Evolutionary conservation across 2,329 filamentous ascomycete species (phyloP), one percentile per base, ranked within the genome.

Genomic region (Lasiodiplodia theobromae): DNA sequence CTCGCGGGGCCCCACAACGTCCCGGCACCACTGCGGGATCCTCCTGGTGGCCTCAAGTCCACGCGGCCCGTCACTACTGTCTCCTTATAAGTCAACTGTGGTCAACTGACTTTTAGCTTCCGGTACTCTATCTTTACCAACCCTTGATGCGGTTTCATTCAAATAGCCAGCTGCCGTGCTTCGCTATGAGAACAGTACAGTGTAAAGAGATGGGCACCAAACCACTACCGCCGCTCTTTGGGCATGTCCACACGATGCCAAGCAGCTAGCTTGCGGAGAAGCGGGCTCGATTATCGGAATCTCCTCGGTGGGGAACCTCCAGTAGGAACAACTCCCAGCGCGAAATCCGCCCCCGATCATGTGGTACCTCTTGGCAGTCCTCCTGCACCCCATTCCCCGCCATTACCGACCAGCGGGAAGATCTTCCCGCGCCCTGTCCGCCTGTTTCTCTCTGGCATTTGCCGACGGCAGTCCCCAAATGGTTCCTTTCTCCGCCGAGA

Each of bases 281-380:
- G 18, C 40, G 8, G 7, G 40, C 16, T 16, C 38, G 38, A 40
- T 4, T 5, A 40, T 40, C 38, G 12, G 38, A 34, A 34, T 34
- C 6, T 34, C 31, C 31, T 34, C 31, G 31, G 31, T 10, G 8
- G 31, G 31, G 31, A 34, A 8, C 38, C 38, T 1, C 2, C 38
- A n/a, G 40, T n/a, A 8, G 16, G 40, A 16, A 47, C 40, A 8
- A 47, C 40, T 47, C 18, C 40, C 40, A 47, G 40, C 40, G 18
- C 31, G 40, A 37, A 49, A 34, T 25, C 40, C 40, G 31, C 16
- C 23, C 23, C 14, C 11, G 14, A 49, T 49, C 58, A 62, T 62
- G 40, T 49, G 28, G 14, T 12, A n/a, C 38, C 23, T 49, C 58
- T 62, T 62, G 58, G 58, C 58, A 28, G 28, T 18, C 23, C 40